Percentiles rank a stretch among this genome's conserved stretches.
phyloP scores from a whole-genome alignment of 495 filamentous ascomycete species.

The Annulohypoxylon moriforme region DNA sequence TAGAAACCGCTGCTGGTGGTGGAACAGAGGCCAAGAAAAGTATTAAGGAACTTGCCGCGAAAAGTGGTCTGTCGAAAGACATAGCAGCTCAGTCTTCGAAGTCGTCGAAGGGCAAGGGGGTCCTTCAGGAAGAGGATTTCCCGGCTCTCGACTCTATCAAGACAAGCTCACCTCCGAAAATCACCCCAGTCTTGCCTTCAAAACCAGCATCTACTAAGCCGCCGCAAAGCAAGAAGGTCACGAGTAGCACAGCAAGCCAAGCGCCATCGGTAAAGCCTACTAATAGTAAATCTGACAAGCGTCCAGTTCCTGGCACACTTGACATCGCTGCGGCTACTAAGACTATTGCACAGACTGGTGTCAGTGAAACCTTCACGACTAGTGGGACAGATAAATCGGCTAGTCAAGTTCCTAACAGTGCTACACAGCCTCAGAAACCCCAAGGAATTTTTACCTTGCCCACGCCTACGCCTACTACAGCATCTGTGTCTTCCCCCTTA shows the following conservation, averaged over 20 bases:
- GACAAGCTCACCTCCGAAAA: slow-evolving; percentile 40
- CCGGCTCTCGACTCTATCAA: slow-evolving; percentile 63
- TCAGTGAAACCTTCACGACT: slow-evolving; percentile 32
- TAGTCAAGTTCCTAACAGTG: slow-evolving; percentile 17
- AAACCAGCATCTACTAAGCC: slow-evolving; percentile 42
- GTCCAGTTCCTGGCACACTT: slow-evolving; percentile 68
- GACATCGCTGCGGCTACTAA: slow-evolving; percentile 71
- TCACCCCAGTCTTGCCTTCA: slow-evolving; percentile 36
- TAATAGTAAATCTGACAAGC: slow-evolving; percentile 56
- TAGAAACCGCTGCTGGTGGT: slow-evolving; percentile 38
- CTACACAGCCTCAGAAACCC: slow-evolving; percentile 36
- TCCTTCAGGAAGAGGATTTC: slow-evolving; percentile 68
- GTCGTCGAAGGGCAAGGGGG: slow-evolving; percentile 44
- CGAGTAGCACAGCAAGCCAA: slow-evolving; percentile 39
- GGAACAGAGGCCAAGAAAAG: slow-evolving; percentile 59
- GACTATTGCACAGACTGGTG: slow-evolving; percentile 42
- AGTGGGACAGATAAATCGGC: slow-evolving; percentile 48
- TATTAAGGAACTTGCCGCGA: slow-evolving; percentile 58
- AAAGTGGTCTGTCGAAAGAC: slow-evolving; percentile 59
- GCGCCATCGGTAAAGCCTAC: slow-evolving; percentile 16
- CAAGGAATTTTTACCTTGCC: slow-evolving; percentile 59
- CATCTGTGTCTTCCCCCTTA: slow-evolving; percentile 60
- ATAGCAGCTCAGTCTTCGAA: slow-evolving; percentile 58
- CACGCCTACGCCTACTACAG: slow-evolving; percentile 63
- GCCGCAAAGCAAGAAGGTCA: slow-evolving; percentile 36